Evolutionary conservation across 1,139 yeast species (phyloP).

Genomic region (Candida pseudoviswanathii): DNA sequence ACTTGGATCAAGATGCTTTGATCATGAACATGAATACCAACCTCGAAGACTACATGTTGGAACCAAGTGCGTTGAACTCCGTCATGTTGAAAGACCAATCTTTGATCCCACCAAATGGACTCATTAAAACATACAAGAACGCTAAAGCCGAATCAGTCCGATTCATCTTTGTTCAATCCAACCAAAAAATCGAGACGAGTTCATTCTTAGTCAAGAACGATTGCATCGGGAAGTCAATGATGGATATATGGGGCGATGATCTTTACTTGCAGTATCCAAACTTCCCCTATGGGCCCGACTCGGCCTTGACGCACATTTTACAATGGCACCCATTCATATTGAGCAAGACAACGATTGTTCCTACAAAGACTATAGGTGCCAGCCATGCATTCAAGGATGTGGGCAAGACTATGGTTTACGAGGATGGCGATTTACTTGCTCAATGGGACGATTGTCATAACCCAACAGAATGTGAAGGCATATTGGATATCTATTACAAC

Average conservation of each 20-base stretch:
- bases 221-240: constrained; percentile 60
- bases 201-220: constrained; percentile 72
- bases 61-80: constrained; percentile 56
- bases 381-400: constrained; percentile 25
- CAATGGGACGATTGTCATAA: constrained; percentile 58
- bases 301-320: constrained; percentile 75
- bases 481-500: constrained; percentile 40
- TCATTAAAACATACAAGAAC: constrained; percentile 68
- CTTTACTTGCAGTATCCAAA: constrained; percentile 64
- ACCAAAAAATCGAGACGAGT: constrained; percentile 58
- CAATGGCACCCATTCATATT: constrained; percentile 92
- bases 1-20: constrained; percentile 71
- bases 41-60: constrained; percentile 57
- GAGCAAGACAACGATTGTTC: constrained; percentile 71
- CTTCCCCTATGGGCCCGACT: constrained; percentile 62
- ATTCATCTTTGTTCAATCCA: constrained; percentile 68
- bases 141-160: constrained; percentile 55
- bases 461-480: constrained; percentile 51
- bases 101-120: constrained; percentile 65
- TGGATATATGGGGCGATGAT: constrained; percentile 78
- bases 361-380: constrained; percentile 48
- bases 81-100: constrained; percentile 68
- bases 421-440: constrained; percentile 64
- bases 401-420: constrained; percentile 43
- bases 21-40: constrained; percentile 67